phyloP scores from a whole-genome alignment of 2,329 filamentous ascomycete genomes.

The Botryotinia calthae region DNA sequence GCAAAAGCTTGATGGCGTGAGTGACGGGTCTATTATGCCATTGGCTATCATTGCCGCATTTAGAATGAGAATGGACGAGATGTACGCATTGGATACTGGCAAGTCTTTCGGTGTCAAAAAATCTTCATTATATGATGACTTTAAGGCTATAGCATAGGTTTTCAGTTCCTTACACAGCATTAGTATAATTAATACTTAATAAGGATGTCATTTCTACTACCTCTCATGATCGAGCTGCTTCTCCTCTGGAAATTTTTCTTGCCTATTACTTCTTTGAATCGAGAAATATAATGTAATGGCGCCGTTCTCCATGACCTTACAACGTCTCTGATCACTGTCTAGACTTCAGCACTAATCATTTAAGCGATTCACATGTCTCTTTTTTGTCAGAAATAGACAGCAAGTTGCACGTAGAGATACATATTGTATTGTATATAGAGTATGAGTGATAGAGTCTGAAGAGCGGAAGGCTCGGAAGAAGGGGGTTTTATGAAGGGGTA shows the following conservation, averaged over 20 bases:
- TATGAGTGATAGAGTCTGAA: too few relatives aligned
- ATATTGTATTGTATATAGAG: too few relatives aligned
- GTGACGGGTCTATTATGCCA: neutral
- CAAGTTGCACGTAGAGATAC: too few relatives aligned
- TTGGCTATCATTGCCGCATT: neutral
- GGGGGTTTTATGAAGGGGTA: too few relatives aligned
- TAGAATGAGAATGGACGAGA: slow-evolving; percentile 7
- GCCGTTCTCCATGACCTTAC: neutral
- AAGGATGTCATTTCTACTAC: neutral
- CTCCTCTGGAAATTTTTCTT: neutral
- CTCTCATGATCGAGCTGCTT: neutral
- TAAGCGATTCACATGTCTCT: neutral
- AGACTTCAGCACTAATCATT: neutral
- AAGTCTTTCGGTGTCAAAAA: neutral
- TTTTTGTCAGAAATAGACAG: too few relatives aligned
- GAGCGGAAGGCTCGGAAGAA: too few relatives aligned
- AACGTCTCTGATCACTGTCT: neutral
- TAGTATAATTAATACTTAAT: neutral
- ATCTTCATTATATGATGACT: neutral
- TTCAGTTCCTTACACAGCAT: neutral
- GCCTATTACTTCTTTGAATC: neutral
- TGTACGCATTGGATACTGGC: neutral
- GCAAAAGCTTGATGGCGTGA: neutral
- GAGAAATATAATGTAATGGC: neutral
- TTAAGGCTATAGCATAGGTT: neutral